Base-by-base conservation (phyloP, 2,329 filamentous ascomycete species). In the Ascosphaera apis region DNA sequence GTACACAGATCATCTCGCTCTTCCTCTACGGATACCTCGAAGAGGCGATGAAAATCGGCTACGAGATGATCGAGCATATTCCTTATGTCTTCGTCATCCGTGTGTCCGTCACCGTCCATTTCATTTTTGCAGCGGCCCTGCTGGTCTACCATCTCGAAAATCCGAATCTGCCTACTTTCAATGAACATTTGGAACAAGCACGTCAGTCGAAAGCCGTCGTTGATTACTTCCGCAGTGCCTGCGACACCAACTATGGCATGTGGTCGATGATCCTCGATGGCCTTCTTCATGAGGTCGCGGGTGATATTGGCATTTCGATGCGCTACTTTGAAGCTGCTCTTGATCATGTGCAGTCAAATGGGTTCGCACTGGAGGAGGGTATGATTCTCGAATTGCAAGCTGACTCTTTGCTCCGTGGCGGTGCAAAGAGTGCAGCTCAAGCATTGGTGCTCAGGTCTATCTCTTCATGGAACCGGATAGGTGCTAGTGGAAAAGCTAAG, bases 381-480 rank as follows among this genome's bases (percentile, higher is more conserved):
- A 55, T 72, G 18, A 56, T 63, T 27, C 58, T 67, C 28, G 71
- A 76, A 49, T 49, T 73, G n/a, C 71, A 73, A 43, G 68, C 56
- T 2, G 68, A 71, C 34, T 73, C 64, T 46, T 49, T 72, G 15
- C 52, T 69, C 21, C 57, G 67, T 9, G 61, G 62, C 40, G 69
- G 69, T 30, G 66, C 68, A 4, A 65, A 65, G 37, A 51, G 70
- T 41, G 66, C 69, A 13, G 71, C 69, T 33, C 62, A 67, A 37
- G 61, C 64, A 33, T 58, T 70, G 25, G 51, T 74, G 19, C 61
- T 66, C 39, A 67, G 74, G 40, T 60, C 64, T 15, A 64, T 74
- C 34, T 61, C 66, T 8, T 64, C 66, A 6, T 76, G 72, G 53
- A 60, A 65, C 33, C 58, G 64, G 11, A 61, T 72, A 33, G 64